A percentile compares a stretch with the other conserved stretches of the same genome.
Conservation (phyloP, 768 basidiomycete genomes). For the Boletus vermiculosoides region DNA sequence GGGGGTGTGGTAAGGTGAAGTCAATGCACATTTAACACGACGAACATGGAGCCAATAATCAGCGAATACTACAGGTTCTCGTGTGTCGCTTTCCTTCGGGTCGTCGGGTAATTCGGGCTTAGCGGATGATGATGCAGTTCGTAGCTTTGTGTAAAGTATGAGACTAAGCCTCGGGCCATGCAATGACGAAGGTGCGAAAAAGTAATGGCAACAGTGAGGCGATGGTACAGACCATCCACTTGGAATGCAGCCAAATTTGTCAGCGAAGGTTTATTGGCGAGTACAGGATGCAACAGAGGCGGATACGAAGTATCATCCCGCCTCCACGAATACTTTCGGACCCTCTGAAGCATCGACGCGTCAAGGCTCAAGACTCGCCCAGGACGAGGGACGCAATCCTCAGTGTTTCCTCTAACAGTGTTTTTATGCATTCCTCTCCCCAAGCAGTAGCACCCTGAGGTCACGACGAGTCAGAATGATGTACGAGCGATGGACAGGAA, state of each 20-base stretch:
- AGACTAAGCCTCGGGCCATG: neutral
- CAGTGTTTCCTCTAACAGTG: conserved; percentile 15
- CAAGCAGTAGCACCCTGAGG: conserved; percentile 21
- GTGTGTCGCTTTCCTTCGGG: neutral
- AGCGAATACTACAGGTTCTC: neutral
- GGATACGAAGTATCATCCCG: too few species aligned
- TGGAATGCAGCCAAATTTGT: neutral
- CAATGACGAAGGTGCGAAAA: neutral
- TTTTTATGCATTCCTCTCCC: conserved; percentile 18
- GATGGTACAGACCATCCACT: neutral
- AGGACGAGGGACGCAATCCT: conserved; percentile 17
- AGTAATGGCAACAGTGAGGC: neutral
- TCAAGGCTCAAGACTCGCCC: neutral
- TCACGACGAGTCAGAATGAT: neutral
- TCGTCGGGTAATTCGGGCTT: neutral
- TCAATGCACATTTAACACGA: too few species aligned
- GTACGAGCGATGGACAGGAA: neutral
- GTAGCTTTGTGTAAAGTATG: neutral
- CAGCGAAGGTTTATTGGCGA: neutral
- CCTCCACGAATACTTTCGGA: neutral
- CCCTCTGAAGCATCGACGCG: too few species aligned
- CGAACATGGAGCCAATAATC: too few species aligned
- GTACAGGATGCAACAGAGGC: neutral
- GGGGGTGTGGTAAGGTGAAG: too few species aligned
- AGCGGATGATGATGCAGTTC: neutral